phyloP scores from a whole-genome alignment of 495 filamentous ascomycete species.

The Paragyromitra xinjiangensis region DNA sequence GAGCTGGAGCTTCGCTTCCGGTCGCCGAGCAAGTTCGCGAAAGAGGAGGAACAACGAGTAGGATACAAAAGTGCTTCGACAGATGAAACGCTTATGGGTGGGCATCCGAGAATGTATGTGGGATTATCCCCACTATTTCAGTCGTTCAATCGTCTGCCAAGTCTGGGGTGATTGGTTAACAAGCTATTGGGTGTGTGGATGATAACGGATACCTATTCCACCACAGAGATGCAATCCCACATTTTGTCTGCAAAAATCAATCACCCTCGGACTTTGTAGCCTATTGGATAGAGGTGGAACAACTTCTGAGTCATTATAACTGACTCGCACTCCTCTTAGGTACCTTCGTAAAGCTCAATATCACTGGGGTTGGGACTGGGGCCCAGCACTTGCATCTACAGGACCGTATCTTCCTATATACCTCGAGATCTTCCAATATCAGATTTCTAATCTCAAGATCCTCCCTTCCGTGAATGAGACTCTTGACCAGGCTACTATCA shows the following conservation, averaged over 20 bases:
- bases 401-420: conserved; percentile 81
- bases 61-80: conserved; percentile 78
- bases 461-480: conserved; percentile 68
- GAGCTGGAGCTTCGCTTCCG: conserved; percentile 66
- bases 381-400: conserved; percentile 77
- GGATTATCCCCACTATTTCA: conserved; percentile 72
- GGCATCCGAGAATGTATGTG: conserved; percentile 74
- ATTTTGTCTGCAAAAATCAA: background rate
- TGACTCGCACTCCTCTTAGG: conserved; percentile 59
- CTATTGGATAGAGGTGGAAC: conserved; percentile 67
- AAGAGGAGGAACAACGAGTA: conserved; percentile 67
- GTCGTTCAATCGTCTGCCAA: background rate
- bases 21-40: conserved; percentile 65
- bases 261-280: conserved; percentile 58
- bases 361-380: conserved; percentile 95
- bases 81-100: conserved; percentile 61
- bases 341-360: conserved; percentile 87
- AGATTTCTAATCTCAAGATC: conserved; percentile 69
- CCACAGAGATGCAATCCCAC: background rate
- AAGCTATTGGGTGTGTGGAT: background rate
- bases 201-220: background rate
- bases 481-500: conserved; percentile 49
- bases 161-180: background rate
- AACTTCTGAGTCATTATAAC: conserved; percentile 63
- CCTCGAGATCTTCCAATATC: conserved; percentile 74